Evolutionary conservation across 768 basidiomycete genomes (phyloP), one percentile per base, ranked within the genome.

Genomic region (Udeniomyces megalosporus): DNA sequence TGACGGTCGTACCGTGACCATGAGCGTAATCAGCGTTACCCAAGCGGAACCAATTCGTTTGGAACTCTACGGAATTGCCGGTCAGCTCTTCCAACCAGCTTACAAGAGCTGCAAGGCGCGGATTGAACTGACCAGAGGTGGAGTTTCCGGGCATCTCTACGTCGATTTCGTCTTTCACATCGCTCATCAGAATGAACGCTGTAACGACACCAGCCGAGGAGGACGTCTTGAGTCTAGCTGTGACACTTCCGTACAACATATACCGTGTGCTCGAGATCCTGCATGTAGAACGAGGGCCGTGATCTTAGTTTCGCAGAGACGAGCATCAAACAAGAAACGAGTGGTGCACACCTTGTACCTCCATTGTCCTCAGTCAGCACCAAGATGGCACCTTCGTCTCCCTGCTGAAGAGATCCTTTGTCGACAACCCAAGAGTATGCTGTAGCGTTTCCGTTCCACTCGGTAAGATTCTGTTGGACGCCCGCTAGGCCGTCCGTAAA

Each of bases 201-300:
- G 84, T 83, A 58, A 92, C 84, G 7, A 91, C 82, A 35, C 88
- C 88, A 20, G 71, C 78, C 86, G 85, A 88, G 61, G 81, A 80
- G 46, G 84, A 81, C 0, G 86, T 84, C 75, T 87, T 61, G 29
- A 67, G 66, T n/a, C 58, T 54, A 20, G 62, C 64, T 12, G 54
- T 88, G 68, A 89, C 79, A 14, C 76, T 81, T 38, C 88, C 88
- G 67, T 89, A 90, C 71, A 88, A 83, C 2, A 90, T 73, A 70
- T 88, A 90, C 46, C 82, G 80, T 1, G 88, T 90, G 26, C 84
- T 84, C 4, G 84, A 85, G 51, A 91, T 67, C 47, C n/a, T n/a
- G n/a, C n/a, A n/a, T n/a, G n/a, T n/a, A n/a, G n/a, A n/a, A n/a
- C n/a, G n/a, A n/a, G n/a, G n/a, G n/a, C n/a, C n/a, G n/a, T n/a